These are phyloP conservation scores for Rhizopogon vesiculosus DNA, from an alignment of 768 basidiomycete genomes.

Conservation along the genomic window DNA sequence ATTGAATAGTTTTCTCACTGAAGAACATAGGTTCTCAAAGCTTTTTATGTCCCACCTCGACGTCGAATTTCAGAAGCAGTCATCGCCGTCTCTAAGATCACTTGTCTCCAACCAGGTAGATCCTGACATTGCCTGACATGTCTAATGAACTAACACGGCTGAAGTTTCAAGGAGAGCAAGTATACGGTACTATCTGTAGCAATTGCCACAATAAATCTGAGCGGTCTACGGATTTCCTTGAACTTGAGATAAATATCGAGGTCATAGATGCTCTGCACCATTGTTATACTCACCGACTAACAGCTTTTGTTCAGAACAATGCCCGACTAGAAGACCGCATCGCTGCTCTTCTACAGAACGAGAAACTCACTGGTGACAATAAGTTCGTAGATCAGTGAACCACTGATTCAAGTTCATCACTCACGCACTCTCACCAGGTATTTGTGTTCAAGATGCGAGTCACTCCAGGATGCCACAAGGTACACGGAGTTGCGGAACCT, in stretches of 20 bases:
- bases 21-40: constrained; percentile 73
- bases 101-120: constrained; percentile 71
- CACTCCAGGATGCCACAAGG: constrained; percentile 74
- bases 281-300: neutral
- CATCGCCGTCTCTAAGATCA: constrained; percentile 52
- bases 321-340: constrained; percentile 73
- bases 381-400: constrained; percentile 37
- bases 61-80: constrained; percentile 82
- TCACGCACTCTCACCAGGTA: constrained; percentile 47
- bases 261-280: constrained; percentile 28
- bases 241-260: constrained; percentile 83
- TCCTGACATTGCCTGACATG: neutral
- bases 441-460: constrained; percentile 68
- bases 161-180: constrained; percentile 84
- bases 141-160: constrained; percentile 3
- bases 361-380: constrained; percentile 79
- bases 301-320: constrained; percentile 45
- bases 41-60: constrained; percentile 90
- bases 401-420: neutral
- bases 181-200: constrained; percentile 77
- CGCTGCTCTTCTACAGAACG: constrained; percentile 57
- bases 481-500: constrained; percentile 65
- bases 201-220: constrained; percentile 68
- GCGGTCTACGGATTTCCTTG: constrained; percentile 68
- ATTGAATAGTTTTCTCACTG: constrained; percentile 4